A percentile compares a stretch with the other conserved stretches of the same genome.
Evolutionary conservation across 2,329 filamentous ascomycete genomes (phyloP).

Genomic region (Cryphonectria radicalis): DNA sequence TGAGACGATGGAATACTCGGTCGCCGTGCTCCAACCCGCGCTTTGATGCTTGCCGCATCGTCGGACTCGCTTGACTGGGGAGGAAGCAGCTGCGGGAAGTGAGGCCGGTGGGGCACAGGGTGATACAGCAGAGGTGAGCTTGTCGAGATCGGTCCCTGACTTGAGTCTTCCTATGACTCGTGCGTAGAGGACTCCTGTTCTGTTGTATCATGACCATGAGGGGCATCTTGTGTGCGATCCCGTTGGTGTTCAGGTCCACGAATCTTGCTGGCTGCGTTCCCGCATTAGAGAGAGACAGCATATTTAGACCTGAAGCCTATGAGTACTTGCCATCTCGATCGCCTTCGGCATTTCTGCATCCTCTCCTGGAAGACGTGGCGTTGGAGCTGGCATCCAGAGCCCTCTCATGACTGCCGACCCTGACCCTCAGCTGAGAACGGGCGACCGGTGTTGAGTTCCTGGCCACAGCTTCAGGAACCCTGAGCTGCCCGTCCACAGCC

Average conservation of each 20-base stretch:
- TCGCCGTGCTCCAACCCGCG: conserved; percentile 32
- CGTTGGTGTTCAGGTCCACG: background rate
- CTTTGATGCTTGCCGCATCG: conserved; percentile 33
- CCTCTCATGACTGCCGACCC: conserved; percentile 43
- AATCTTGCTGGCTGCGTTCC: background rate
- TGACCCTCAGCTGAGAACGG: conserved; percentile 37
- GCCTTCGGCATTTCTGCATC: background rate
- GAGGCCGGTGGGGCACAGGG: conserved; percentile 32
- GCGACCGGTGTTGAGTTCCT: conserved; percentile 11
- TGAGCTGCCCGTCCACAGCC: conserved; percentile 7
- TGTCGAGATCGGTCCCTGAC: conserved; percentile 7
- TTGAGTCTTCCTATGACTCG: conserved; percentile 9
- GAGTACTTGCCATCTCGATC: conserved; percentile 11
- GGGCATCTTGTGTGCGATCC: background rate
- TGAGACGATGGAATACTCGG: conserved; percentile 32
- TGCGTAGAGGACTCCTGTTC: background rate
- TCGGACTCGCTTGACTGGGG: conserved; percentile 28
- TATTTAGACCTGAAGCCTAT: background rate
- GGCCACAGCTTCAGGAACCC: conserved; percentile 1
- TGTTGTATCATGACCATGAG: background rate
- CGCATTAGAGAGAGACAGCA: background rate
- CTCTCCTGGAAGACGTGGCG: conserved; percentile 16
- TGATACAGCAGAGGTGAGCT: conserved; percentile 28
- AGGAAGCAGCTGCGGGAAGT: conserved; percentile 15
- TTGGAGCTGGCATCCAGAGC: conserved; percentile 32